Evolutionary conservation across 306 rosid genomes (phyloP).

Genomic region (Vigna unguiculata): DNA sequence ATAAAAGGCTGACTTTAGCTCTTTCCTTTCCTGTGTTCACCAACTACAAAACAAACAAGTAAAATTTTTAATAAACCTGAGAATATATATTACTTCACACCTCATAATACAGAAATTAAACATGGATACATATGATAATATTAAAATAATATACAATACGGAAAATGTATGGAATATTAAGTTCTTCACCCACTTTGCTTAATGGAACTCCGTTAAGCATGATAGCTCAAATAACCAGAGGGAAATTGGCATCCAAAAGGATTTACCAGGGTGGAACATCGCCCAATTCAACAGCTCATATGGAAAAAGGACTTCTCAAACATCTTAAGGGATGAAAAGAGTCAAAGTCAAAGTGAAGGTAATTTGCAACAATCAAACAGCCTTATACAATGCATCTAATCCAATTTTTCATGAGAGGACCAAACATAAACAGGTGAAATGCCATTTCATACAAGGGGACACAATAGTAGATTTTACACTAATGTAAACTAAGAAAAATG

Average conservation of each 20-base stretch:
- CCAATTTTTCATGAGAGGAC: slow-evolving; percentile 12
- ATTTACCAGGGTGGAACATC: slow-evolving; percentile 2
- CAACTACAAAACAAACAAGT: slow-evolving; percentile 68
- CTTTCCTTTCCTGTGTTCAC: slow-evolving; percentile 97
- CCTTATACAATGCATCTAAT: slow-evolving; percentile 11
- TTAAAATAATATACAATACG: slow-evolving; percentile 2
- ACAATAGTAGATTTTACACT: slow-evolving; percentile 20
- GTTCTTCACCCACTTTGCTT: background rate
- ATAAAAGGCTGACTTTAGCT: slow-evolving; percentile 97
- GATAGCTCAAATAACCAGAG: background rate
- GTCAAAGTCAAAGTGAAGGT: slow-evolving; percentile 13
- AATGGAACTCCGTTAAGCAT: background rate
- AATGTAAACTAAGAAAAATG: slow-evolving; percentile 35
- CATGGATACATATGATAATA: slow-evolving; percentile 24
- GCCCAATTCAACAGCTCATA: slow-evolving; percentile 5
- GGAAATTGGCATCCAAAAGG: slow-evolving; percentile 21
- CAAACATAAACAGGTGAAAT: slow-evolving; percentile 17
- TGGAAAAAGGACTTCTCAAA: slow-evolving; percentile 3
- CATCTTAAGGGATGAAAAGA: slow-evolving; percentile 10
- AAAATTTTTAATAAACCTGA: slow-evolving; percentile 19
- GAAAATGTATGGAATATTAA: slow-evolving; percentile 12
- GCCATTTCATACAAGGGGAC: background rate
- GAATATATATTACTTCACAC: slow-evolving; percentile 15
- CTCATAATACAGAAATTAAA: slow-evolving; percentile 30
- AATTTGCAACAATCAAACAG: slow-evolving; percentile 22